Evolutionary conservation across 352 stramenopile species (phyloP).

Genomic region (Elongisporangium prolatum): DNA sequence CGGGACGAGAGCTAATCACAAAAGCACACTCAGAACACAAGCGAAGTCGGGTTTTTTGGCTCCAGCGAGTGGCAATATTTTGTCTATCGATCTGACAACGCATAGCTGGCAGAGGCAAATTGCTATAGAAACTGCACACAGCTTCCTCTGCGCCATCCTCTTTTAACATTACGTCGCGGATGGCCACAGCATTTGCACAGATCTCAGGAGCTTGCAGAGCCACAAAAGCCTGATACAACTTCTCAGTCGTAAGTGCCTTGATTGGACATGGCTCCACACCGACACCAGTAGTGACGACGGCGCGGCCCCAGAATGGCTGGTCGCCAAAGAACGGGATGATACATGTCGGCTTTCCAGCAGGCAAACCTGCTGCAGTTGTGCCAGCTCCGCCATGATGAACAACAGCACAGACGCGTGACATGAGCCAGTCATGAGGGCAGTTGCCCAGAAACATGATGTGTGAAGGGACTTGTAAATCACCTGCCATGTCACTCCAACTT

Average conservation of each 20-base stretch:
- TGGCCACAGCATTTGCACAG: slow-evolving; percentile 29
- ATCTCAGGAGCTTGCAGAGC: slow-evolving; percentile 51
- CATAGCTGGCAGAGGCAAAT: slow-evolving; percentile 87
- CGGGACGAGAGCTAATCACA: slow-evolving; percentile 33
- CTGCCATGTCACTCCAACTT: slow-evolving; percentile 81
- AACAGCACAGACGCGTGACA: slow-evolving; percentile 84
- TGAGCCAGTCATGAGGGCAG: slow-evolving; percentile 90
- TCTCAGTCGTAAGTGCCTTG: slow-evolving; percentile 72
- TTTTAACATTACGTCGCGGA: slow-evolving; percentile 57
- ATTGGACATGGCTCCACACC: slow-evolving; percentile 86
- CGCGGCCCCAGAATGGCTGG: slow-evolving; percentile 92
- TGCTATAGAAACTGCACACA: slow-evolving; percentile 82
- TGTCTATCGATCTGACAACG: slow-evolving; percentile 58
- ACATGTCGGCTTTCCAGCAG: slow-evolving; percentile 90
- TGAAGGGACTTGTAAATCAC: slow-evolving; percentile 33
- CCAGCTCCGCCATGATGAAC: slow-evolving; percentile 83
- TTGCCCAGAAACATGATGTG: slow-evolving; percentile 65
- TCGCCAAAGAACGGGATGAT: slow-evolving; percentile 95
- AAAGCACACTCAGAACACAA: slow-evolving; percentile 56
- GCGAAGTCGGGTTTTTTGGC: slow-evolving; percentile 40
- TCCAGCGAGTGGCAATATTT: slow-evolving; percentile 50
- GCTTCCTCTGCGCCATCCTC: slow-evolving; percentile 87
- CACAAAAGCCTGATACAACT: slow-evolving; percentile 74
- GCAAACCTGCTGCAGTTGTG: slow-evolving; percentile 88
- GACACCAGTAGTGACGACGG: slow-evolving; percentile 74